Base-by-base conservation (phyloP, 345 rosid genomes). In the Dipteronia dyeriana region DNA sequence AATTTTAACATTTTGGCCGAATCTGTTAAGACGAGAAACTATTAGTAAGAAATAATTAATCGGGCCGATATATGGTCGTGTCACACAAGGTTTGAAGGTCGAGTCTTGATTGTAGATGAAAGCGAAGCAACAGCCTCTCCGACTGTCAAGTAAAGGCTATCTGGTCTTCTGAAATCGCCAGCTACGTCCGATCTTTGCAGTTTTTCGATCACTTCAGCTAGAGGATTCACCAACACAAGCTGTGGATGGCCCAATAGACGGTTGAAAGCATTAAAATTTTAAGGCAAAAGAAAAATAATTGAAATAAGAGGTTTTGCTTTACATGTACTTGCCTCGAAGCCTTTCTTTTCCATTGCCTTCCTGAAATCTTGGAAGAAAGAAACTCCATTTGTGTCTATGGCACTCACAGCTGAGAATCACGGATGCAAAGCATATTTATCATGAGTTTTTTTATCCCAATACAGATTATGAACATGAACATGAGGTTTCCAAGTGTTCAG, bases 221-320 rank as follows among this genome's bases (percentile, higher is more conserved):
- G 71, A 45, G 99, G 98, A 82, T 96, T 96, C 92, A 94, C 98
- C 82, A 94, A 61, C 80, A 91, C 94, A 60, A 96, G 89, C 99
- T 96, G 93, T 75, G 22, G 29, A 22, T 41, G 1, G 26, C 29
- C 39, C n/a, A n/a, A 0, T n/a, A 23, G 41, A 16, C 53, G 26
- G 23, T 64, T 57, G 13, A 7, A 12, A 70, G 20, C 47, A 76
- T 9, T 25, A 57, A 4, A 63, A 67, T 54, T 19, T 49, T 34
- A 22, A 11, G 61, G 60, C 29, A 22, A 54, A 29, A 57, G 20
- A 62, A 11, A 17, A 9, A 7, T 14, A 20, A 45, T 8, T 25
- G 20, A 57, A 43, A 70, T 70, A 10, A 43, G 8, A 59, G 78
- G 51, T 64, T 53, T 53, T 53, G n/a, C n/a, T 16, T 59, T 51